A percentile compares a stretch with the other conserved stretches of the same genome.
Evolutionary conservation across 305 asterid genomes (phyloP).

Genomic region (Solanum hybrid): DNA sequence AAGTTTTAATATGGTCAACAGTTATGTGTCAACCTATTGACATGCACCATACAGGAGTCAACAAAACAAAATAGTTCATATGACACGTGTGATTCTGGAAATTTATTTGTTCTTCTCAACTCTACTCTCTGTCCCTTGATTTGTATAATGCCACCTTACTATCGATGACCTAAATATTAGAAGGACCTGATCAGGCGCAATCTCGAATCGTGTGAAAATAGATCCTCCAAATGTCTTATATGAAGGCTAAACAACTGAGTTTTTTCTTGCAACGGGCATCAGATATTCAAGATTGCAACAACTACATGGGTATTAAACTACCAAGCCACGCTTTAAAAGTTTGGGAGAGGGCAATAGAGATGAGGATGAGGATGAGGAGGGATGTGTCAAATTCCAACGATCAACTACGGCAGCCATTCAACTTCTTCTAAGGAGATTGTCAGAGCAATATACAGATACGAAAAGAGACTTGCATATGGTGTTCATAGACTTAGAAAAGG

Average conservation of each 20-base stretch:
- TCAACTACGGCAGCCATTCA: background rate
- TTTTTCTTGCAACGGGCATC: background rate
- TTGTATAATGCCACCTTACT: background rate
- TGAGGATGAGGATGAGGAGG: background rate
- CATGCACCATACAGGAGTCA: background rate
- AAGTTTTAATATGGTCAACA: background rate
- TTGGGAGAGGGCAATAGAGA: background rate
- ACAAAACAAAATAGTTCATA: background rate
- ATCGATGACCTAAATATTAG: background rate
- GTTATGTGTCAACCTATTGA: background rate
- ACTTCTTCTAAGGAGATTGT: background rate
- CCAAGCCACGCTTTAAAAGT: background rate
- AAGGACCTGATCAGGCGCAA: background rate
- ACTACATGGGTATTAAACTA: background rate
- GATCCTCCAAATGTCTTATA: background rate
- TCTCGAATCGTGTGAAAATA: background rate
- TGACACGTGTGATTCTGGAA: background rate
- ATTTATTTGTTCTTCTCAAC: background rate
- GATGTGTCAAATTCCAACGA: background rate
- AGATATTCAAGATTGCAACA: background rate
- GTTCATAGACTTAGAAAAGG: background rate
- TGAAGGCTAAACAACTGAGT: background rate
- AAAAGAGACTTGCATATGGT: background rate
- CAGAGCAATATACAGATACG: background rate
- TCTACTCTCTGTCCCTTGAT: background rate